Evolutionary conservation across 2,329 filamentous ascomycete genomes (phyloP).

Genomic region (Sporothrix humicola): DNA sequence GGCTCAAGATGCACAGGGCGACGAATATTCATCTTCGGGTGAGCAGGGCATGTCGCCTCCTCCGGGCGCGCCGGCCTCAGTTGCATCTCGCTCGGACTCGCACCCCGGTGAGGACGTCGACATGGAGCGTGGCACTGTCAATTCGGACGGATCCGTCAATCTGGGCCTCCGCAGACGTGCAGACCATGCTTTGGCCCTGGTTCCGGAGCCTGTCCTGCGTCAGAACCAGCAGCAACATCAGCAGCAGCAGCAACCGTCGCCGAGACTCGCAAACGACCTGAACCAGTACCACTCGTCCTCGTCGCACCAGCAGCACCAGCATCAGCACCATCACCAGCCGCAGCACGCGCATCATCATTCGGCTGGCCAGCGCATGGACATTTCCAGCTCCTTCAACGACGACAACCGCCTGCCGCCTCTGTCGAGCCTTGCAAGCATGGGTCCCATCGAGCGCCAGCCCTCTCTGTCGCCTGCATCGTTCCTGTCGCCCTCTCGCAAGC

Average conservation of each 20-base stretch:
- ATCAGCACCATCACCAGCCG: conserved; percentile 10
- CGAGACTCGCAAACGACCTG: conserved; percentile 51
- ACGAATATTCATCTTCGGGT: conserved; percentile 48
- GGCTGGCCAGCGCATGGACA: conserved; percentile 47
- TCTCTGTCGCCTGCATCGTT: conserved; percentile 67
- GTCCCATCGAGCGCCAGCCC: conserved; percentile 57
- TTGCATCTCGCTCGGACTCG: not conserved
- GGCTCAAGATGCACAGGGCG: conserved; percentile 53
- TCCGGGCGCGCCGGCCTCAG: conserved; percentile 35
- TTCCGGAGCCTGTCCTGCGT: conserved; percentile 53
- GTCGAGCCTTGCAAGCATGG: conserved; percentile 49
- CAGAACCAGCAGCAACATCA: conserved; percentile 48
- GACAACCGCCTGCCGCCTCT: conserved; percentile 66
- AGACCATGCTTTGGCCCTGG: conserved; percentile 54
- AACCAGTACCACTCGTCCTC: conserved; percentile 54
- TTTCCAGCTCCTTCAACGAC: conserved; percentile 55
- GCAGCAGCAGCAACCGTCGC: conserved; percentile 47
- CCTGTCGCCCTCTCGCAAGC: conserved; percentile 65
- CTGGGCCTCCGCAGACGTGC: conserved; percentile 60
- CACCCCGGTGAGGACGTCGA: conserved; percentile 28
- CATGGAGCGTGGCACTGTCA: conserved; percentile 61
- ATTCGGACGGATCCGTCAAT: conserved; percentile 69
- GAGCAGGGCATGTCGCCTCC: conserved; percentile 56
- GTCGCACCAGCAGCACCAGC: conserved; percentile 14
- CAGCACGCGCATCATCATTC: conserved; percentile 37